Percentiles rank a stretch among this genome's conserved stretches.
Evolutionary conservation across 2,329 filamentous ascomycete genomes (phyloP).

Genomic region (Hawksworthiomyces lignivorus): DNA sequence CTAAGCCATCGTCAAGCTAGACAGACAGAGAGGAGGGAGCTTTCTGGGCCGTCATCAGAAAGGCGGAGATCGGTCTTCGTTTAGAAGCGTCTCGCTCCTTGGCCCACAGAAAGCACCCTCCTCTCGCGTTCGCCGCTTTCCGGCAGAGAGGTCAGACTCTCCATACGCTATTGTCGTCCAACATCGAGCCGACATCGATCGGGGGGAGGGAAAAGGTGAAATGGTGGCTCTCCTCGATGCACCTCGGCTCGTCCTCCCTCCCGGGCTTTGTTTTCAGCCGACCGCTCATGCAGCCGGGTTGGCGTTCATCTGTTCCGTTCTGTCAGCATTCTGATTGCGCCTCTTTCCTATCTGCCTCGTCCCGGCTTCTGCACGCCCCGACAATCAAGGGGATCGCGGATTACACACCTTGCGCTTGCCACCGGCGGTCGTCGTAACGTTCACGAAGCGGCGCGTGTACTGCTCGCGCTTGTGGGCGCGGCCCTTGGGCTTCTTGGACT

Average conservation of each 20-base stretch:
- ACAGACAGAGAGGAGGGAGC: no score
- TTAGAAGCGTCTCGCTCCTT: no score
- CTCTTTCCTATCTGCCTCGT: not conserved
- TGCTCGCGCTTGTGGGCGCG: constrained; percentile 93
- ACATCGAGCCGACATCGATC: no score
- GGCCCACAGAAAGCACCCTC: no score
- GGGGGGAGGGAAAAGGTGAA: not conserved
- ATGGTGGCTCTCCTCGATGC: not conserved
- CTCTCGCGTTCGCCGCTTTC: no score
- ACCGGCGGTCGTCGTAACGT: constrained; percentile 81
- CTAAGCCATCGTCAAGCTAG: no score
- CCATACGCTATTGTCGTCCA: no score
- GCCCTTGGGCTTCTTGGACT: constrained; percentile 94
- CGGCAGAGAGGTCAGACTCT: no score
- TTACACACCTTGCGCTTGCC: constrained; percentile 86
- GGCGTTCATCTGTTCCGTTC: constrained; percentile 15
- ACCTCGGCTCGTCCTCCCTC: no score
- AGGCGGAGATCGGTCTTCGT: no score
- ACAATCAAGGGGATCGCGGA: not conserved
- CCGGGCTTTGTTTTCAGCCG: no score
- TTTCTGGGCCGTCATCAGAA: no score
- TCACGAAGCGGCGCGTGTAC: constrained; percentile 97
- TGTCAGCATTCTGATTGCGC: not conserved
- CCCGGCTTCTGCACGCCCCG: not conserved
- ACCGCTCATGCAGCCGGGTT: constrained; percentile 14